Evolutionary conservation across 179 eudicot genomes (phyloP).

Genomic region (Nepenthes alata): DNA sequence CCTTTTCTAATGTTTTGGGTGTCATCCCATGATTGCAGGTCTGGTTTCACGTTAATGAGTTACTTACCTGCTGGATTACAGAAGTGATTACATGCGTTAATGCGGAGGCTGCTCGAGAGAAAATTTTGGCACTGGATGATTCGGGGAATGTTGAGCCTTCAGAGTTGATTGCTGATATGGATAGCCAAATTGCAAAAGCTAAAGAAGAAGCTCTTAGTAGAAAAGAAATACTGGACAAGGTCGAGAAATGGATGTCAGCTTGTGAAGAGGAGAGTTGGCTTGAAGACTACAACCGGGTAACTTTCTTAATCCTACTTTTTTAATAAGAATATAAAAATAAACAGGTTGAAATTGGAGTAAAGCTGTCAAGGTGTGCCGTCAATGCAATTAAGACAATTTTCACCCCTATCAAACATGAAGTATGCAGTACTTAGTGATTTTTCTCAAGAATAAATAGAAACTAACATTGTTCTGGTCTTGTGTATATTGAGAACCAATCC

Average conservation of each 20-base stretch:
- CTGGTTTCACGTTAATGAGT: too few species aligned
- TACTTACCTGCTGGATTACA: too few species aligned
- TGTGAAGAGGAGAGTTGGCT: constrained; percentile 35
- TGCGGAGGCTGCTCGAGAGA: constrained; percentile 44
- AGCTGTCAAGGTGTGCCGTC: background rate
- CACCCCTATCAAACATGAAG: too few species aligned
- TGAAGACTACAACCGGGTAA: constrained; percentile 9
- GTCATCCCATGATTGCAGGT: too few species aligned
- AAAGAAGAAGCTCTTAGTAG: constrained; percentile 55
- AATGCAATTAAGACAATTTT: background rate
- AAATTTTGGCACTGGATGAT: constrained; percentile 41
- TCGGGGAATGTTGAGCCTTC: constrained; percentile 53
- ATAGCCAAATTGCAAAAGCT: constrained; percentile 44
- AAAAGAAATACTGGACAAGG: constrained; percentile 61
- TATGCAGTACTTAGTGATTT: background rate
- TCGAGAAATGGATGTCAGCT: constrained; percentile 70
- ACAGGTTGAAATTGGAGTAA: too few species aligned
- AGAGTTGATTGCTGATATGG: constrained; percentile 57
- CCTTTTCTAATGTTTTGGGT: too few species aligned
- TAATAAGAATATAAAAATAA: too few species aligned
- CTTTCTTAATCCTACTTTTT: background rate
- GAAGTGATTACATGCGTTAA: too few species aligned
- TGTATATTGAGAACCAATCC: too few species aligned
- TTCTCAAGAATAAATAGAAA: too few species aligned
- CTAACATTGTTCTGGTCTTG: too few species aligned